phyloP scores from a whole-genome alignment of 2,329 filamentous ascomycete genomes.

The Ophiognomonia clavigignenti-juglandacearum region DNA sequence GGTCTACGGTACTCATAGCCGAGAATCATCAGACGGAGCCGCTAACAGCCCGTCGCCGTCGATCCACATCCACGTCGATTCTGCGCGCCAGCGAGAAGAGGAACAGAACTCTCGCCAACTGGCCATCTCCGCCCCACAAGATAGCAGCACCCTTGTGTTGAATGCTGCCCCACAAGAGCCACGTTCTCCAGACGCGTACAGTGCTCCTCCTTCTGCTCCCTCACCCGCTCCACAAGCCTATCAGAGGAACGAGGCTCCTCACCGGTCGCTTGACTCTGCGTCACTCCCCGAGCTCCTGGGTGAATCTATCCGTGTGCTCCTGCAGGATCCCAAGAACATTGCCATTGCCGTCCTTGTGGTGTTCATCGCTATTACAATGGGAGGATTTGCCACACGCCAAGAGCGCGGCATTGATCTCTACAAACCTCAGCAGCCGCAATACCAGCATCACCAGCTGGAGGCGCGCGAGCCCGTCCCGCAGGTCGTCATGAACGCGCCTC shows the following conservation, averaged over 20 bases:
- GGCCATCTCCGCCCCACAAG: conserved; percentile 5
- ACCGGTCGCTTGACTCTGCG: conserved; percentile 32
- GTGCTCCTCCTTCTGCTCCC: conserved; percentile 21
- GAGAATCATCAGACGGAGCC: conserved; percentile 16
- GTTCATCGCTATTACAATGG: conserved; percentile 48
- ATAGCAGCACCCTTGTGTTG: background rate
- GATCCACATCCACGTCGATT: conserved; percentile 16
- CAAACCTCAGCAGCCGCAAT: conserved; percentile 9
- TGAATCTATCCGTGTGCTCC: conserved; percentile 47
- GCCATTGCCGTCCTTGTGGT: conserved; percentile 50
- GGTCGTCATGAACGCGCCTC: conserved; percentile 2
- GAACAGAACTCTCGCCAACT: conserved; percentile 13
- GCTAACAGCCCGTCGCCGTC: conserved; percentile 7
- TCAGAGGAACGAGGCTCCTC: conserved; percentile 26
- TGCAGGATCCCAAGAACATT: conserved; percentile 56
- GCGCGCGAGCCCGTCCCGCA: conserved; percentile 10
- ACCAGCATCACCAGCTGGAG: conserved; percentile 14
- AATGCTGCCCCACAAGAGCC: background rate
- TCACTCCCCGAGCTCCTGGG: conserved; percentile 50
- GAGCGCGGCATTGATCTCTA: conserved; percentile 19
- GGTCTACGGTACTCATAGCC: conserved; percentile 41
- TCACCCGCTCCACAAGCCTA: conserved; percentile 25
- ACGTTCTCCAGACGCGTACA: conserved; percentile 18
- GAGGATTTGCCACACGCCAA: conserved; percentile 21
- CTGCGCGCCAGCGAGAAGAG: conserved; percentile 9